Evolutionary conservation across 2,329 filamentous ascomycete genomes (phyloP).

Genomic region (Coniochaeta sp.): DNA sequence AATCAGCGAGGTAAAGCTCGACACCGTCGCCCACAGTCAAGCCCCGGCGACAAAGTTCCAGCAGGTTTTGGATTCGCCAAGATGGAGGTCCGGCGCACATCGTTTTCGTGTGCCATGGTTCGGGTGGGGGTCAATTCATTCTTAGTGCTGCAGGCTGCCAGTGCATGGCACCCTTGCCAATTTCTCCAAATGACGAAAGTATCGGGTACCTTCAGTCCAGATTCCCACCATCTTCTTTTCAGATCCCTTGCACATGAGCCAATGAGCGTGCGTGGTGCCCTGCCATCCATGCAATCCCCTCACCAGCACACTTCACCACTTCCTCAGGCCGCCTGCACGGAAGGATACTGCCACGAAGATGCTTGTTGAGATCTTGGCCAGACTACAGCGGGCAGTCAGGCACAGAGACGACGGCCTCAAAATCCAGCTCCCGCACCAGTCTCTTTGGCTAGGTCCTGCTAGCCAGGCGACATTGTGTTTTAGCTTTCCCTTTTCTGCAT

Average conservation of each 20-base stretch:
- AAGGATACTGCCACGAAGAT: too few relatives aligned
- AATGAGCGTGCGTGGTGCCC: background rate
- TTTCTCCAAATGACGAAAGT: conserved; percentile 1
- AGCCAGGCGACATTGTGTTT: background rate
- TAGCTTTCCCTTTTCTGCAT: too few relatives aligned
- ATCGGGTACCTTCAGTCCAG: background rate
- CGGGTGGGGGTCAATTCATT: background rate
- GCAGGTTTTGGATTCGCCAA: background rate
- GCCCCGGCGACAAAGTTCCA: background rate
- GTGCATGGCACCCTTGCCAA: background rate
- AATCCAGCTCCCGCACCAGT: too few relatives aligned
- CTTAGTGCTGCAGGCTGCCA: background rate
- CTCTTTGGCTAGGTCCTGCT: too few relatives aligned
- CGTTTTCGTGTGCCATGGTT: background rate
- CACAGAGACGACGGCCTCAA: too few relatives aligned
- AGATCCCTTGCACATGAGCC: background rate
- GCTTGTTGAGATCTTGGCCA: too few relatives aligned
- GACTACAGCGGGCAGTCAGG: too few relatives aligned
- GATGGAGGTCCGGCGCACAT: background rate
- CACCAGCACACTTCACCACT: background rate
- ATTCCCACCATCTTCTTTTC: background rate
- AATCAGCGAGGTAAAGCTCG: background rate
- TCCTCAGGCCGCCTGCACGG: background rate
- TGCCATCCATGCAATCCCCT: background rate
- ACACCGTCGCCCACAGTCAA: background rate